A percentile compares a stretch with the other conserved stretches of the same genome.
Evolutionary conservation across 352 stramenopile genomes (phyloP).

Genomic region (Phytophthora fragariaefolia): DNA sequence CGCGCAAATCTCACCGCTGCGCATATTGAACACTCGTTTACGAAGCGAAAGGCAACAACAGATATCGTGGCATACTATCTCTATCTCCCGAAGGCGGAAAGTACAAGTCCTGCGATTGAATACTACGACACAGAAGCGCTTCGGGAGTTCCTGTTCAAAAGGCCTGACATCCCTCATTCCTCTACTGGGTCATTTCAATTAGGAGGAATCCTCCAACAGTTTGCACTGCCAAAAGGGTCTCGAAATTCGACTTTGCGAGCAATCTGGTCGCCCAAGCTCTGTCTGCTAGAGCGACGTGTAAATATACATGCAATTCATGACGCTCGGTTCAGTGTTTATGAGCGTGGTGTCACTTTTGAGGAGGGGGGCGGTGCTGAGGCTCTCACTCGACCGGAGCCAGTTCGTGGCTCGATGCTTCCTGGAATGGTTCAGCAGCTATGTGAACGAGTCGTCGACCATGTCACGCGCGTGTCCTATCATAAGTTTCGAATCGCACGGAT

Average conservation of each 20-base stretch:
- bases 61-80: conserved; percentile 95
- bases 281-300: conserved; percentile 91
- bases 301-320: conserved; percentile 93
- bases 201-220: conserved; percentile 95
- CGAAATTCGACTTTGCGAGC: conserved; percentile 91
- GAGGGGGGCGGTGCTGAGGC: conserved; percentile 79
- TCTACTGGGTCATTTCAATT: conserved; percentile 34
- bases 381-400: conserved; percentile 83
- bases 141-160: conserved; percentile 94
- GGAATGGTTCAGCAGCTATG: conserved; percentile 92
- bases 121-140: conserved; percentile 91
- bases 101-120: conserved; percentile 81
- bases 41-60: conserved; percentile 74
- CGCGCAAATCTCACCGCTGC: conserved; percentile 92
- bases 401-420: conserved; percentile 91
- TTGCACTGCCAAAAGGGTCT: conserved; percentile 93
- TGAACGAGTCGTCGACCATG: conserved; percentile 93
- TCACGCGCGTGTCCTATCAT: conserved; percentile 92
- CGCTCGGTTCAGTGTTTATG: conserved; percentile 92
- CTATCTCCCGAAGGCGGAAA: conserved; percentile 40
- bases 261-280: conserved; percentile 96
- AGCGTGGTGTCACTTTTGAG: conserved; percentile 95
- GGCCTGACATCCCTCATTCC: conserved; percentile 72
- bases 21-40: conserved; percentile 95
- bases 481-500: conserved; percentile 93